These are phyloP conservation scores for Quercus ilex DNA, from an alignment of 306 rosid species.

Conservation along the genomic window DNA sequence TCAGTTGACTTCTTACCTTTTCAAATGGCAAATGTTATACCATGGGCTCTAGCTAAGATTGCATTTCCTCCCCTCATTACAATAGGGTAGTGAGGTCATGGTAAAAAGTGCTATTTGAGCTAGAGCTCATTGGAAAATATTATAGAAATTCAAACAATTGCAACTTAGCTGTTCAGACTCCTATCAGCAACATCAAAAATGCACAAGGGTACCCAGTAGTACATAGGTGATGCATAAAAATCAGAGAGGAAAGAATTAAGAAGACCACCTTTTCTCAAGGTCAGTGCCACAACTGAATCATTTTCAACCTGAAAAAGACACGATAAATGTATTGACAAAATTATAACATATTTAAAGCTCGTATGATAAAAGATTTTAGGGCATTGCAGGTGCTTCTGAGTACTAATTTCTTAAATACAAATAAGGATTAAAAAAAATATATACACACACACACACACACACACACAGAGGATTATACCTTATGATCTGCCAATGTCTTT, in stretches of 20 bases:
- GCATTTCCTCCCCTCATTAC: too few species aligned
- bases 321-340: background rate
- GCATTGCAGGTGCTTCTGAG: background rate
- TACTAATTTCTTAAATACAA: background rate
- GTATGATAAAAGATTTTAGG: background rate
- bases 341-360: background rate
- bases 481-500: conserved; percentile 84
- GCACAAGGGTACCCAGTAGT: background rate
- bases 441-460: too few species aligned
- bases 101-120: too few species aligned
- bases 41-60: too few species aligned
- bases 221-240: background rate
- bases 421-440: background rate
- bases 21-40: too few species aligned
- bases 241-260: conserved; percentile 5
- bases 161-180: background rate
- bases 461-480: conserved; percentile 34
- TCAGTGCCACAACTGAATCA: conserved; percentile 78
- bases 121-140: background rate
- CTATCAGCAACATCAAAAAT: background rate
- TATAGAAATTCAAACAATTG: background rate
- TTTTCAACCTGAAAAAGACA: conserved; percentile 69
- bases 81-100: too few species aligned
- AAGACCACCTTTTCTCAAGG: conserved; percentile 69
- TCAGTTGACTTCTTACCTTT: too few species aligned